Base-by-base conservation (phyloP, 2,329 filamentous ascomycete genomes). In the Pseudomassariella vexata region DNA sequence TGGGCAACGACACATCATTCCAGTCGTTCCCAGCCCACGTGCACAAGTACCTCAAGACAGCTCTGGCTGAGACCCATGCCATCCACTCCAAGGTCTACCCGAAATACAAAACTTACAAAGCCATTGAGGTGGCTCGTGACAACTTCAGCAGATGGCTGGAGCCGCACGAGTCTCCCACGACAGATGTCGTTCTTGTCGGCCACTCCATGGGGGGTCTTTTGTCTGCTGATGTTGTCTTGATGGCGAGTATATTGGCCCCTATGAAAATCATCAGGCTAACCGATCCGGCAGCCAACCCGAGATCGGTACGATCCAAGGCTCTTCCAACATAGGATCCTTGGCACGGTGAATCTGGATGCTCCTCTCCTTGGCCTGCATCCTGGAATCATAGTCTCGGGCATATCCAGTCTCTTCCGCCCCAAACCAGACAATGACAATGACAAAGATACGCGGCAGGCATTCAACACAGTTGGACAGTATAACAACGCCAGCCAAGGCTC, bases 171-270 rank as follows among this genome's bases (percentile, higher is more conserved):
- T 75, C 75, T 18, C 62, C 70, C 4, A 73, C 66, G 14, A 88
- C 86, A 1, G 89, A 95, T 62, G 70, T 94, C 3, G 68, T 95
- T 14, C 67, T 95, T 3, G 65, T 94, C 3, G 88, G 89, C 1
- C 89, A 95, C 56, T 94, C 85, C 24, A 90, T 95, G 78, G 89
- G 89, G 11, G 89, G 89, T 2, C 67, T 95, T 16, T 58, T 95
- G 17, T 76, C 83, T 17, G 85, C 85, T 2, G 89, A 95, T 47
- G 74, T 94, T 17, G 78, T 77, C 3, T 63, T 94, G 26, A 70
- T 83, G 54, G 71, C 69, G 48, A 48, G 60, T 57, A 43, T 31
- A 9, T 47, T 59, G 3, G 8, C 19, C 15, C 26, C 19, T 3
- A 19, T 19, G 10, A 16, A 12, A 12, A 19, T n/a, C 12, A 10